Evolutionary conservation across 805 yeast species (phyloP).

Genomic region (Wickerhamiella azymoides): DNA sequence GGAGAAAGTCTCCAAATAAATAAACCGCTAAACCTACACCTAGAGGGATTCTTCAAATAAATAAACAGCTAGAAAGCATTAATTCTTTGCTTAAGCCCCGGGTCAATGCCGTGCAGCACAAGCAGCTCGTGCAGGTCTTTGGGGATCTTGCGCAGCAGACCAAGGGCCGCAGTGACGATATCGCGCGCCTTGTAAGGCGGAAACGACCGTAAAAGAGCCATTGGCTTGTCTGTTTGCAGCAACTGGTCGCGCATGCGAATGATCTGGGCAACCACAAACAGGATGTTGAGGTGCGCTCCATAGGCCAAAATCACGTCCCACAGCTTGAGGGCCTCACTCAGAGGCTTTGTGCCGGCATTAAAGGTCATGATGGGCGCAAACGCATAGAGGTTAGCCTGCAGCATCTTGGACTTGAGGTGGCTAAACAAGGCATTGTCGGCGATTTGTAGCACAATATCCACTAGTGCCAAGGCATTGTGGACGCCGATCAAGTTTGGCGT

Average conservation of each 20-base stretch:
- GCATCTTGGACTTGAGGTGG: conserved; percentile 44
- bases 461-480: conserved; percentile 55
- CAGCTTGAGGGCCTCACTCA: conserved; percentile 54
- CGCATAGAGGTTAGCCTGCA: conserved; percentile 78
- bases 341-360: conserved; percentile 79
- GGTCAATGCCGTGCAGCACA: conserved; percentile 48
- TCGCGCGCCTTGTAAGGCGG: conserved; percentile 61
- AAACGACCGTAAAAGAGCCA: conserved; percentile 57
- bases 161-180: conserved; percentile 62
- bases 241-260: conserved; percentile 52
- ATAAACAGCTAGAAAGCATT: not conserved
- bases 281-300: conserved; percentile 76
- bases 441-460: conserved; percentile 57
- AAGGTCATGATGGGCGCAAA: conserved; percentile 58
- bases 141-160: conserved; percentile 66
- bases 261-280: conserved; percentile 73
- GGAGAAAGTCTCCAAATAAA: too few species aligned
- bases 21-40: too few species aligned
- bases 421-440: conserved; percentile 61
- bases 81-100: not conserved
- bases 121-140: conserved; percentile 47
- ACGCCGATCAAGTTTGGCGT: conserved; percentile 70
- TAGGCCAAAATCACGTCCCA: conserved; percentile 91
- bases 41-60: too few species aligned
- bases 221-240: conserved; percentile 51